These are phyloP conservation scores for Trametopsis cervina DNA, from an alignment of 768 basidiomycete genomes.

Conservation along the genomic window DNA sequence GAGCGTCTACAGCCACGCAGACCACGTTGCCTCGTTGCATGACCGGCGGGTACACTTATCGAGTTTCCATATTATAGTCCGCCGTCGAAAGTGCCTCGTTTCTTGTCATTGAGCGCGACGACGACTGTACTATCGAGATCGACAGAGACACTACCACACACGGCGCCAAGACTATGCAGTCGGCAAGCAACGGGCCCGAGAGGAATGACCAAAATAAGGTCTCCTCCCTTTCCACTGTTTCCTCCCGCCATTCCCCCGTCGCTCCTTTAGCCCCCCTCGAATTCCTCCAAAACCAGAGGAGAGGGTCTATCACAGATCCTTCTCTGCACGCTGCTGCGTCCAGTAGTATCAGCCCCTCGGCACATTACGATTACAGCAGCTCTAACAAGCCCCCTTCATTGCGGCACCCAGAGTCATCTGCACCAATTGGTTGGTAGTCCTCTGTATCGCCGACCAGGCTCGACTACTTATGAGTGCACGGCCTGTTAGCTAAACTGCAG, in stretches of 20 bases:
- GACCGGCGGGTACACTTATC: conserved; percentile 11
- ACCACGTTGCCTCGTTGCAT: conserved; percentile 11
- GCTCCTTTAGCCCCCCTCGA: conserved; percentile 70
- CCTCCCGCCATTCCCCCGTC: conserved; percentile 42
- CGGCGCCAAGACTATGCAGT: conserved; percentile 7
- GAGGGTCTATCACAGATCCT: conserved; percentile 81
- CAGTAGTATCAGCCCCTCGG: conserved; percentile 15
- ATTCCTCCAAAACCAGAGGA: conserved; percentile 72
- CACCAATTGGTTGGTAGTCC: conserved; percentile 6
- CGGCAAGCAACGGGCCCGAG: conserved; percentile 16
- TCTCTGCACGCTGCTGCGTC: conserved; percentile 58
- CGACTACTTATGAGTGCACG: conserved; percentile 22
- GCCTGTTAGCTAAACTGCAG: conserved; percentile 38
- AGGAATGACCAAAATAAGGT: conserved; percentile 21
- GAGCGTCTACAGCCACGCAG: conserved; percentile 9
- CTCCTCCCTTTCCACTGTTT: conserved; percentile 22
- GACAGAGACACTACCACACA: conserved; percentile 1
- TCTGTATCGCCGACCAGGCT: conserved; percentile 3
- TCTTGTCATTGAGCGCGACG: conserved; percentile 14
- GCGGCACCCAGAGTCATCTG: conserved; percentile 11
- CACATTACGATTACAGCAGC: conserved; percentile 12
- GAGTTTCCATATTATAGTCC: conserved; percentile 11
- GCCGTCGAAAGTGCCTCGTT: conserved; percentile 5
- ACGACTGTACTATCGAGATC: conserved; percentile 11
- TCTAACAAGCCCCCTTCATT: conserved; percentile 19